phyloP scores from a whole-genome alignment of 2,329 filamentous ascomycete genomes.

The Eutypella sp. region DNA sequence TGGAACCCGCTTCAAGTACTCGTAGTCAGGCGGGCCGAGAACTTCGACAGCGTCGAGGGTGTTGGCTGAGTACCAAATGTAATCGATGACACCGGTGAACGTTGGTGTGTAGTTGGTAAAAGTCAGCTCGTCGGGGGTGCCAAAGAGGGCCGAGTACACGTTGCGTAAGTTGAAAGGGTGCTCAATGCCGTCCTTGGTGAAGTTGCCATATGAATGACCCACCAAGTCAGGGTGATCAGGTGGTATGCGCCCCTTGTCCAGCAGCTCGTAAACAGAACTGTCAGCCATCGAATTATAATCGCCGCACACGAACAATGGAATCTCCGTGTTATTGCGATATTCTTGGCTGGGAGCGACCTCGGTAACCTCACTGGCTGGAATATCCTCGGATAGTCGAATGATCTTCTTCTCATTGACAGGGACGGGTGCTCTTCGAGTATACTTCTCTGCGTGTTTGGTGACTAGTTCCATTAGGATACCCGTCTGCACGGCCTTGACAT shows the following conservation, averaged over 20 bases:
- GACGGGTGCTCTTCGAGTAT: constrained; percentile 66
- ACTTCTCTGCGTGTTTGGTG: constrained; percentile 79
- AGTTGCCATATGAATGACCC: constrained; percentile 83
- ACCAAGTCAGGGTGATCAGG: constrained; percentile 77
- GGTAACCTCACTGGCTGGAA: constrained; percentile 48
- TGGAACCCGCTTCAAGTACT: constrained; percentile 80
- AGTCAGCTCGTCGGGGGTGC: constrained; percentile 75
- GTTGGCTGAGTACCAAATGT: constrained; percentile 96
- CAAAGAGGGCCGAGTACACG: constrained; percentile 76
- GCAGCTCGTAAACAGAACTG: constrained; percentile 86
- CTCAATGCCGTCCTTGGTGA: constrained; percentile 85
- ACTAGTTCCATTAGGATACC: constrained; percentile 93
- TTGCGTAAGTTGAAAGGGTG: constrained; percentile 94
- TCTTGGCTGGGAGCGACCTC: constrained; percentile 78
- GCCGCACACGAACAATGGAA: constrained; percentile 86
- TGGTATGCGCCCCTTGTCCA: constrained; percentile 73
- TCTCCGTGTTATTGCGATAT: constrained; percentile 80
- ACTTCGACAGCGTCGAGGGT: constrained; percentile 77
- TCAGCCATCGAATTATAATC: constrained; percentile 91
- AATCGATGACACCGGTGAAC: constrained; percentile 91
- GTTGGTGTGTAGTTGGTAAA: constrained; percentile 97
- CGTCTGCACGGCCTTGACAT: constrained; percentile 95
- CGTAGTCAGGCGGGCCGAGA: constrained; percentile 79
- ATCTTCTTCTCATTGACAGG: constrained; percentile 71
- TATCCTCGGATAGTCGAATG: constrained; percentile 41